Evolutionary conservation across 345 rosid species (phyloP).

Genomic region (Nephelium lappaceum): DNA sequence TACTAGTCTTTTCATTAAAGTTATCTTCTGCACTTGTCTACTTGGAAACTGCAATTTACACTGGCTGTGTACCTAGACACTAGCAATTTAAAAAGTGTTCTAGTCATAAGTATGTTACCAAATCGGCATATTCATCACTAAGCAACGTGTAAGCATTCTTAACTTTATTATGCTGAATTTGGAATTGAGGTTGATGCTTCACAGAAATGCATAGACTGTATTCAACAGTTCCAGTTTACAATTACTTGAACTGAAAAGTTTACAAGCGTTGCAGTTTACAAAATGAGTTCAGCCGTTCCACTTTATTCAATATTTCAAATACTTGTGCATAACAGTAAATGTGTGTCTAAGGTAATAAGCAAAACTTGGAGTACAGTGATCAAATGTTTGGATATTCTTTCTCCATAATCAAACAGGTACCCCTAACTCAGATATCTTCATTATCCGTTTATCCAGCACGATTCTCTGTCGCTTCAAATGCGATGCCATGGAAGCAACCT

Average conservation of each 20-base stretch:
- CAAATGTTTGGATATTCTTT: background rate
- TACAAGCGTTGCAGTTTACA: background rate
- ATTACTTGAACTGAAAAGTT: background rate
- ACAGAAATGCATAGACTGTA: too few relatives aligned
- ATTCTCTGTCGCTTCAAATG: conserved; percentile 59
- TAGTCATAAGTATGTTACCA: background rate
- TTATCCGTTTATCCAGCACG: conserved; percentile 61
- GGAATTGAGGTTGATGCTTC: background rate
- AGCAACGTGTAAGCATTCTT: background rate
- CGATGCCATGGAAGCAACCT: conserved; percentile 91
- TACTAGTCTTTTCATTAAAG: background rate
- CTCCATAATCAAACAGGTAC: conserved; percentile 48
- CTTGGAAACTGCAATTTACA: too few relatives aligned
- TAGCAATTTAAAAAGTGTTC: background rate
- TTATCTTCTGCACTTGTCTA: too few relatives aligned
- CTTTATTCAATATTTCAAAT: background rate
- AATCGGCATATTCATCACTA: background rate
- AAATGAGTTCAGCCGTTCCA: background rate
- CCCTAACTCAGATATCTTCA: conserved; percentile 84
- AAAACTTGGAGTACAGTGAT: conserved; percentile 1
- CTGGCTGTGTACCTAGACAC: too few relatives aligned
- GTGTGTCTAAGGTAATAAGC: background rate
- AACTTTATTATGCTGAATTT: background rate
- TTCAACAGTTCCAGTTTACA: too few relatives aligned
- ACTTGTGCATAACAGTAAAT: background rate